Evolutionary conservation across 1,284 basidiomycete species (phyloP).

Genomic region (Ustilago sp.): DNA sequence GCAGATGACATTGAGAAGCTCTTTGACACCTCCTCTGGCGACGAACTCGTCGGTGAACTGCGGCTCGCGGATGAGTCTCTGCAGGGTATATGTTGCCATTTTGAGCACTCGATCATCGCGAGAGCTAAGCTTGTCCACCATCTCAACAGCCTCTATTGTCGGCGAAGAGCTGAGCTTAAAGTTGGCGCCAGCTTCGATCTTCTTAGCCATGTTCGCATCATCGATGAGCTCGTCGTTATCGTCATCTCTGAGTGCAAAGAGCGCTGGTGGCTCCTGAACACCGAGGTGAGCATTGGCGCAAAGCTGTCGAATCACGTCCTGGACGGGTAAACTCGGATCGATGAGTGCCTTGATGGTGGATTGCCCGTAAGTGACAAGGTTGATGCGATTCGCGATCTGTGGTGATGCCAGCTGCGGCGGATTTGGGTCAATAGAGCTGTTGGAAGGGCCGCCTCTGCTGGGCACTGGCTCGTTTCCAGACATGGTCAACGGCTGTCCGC

Average conservation of each 20-base stretch:
- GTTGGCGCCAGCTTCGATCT: slow-evolving; percentile 61
- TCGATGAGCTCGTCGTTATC: slow-evolving; percentile 90
- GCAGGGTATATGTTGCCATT: slow-evolving; percentile 81
- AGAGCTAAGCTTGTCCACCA: slow-evolving; percentile 78
- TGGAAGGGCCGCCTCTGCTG: slow-evolving; percentile 14
- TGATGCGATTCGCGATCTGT: slow-evolving; percentile 48
- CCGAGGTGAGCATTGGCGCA: slow-evolving; percentile 75
- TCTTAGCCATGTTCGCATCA: slow-evolving; percentile 71
- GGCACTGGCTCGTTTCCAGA: slow-evolving; percentile 23
- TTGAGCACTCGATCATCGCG: slow-evolving; percentile 76
- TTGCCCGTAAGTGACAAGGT: slow-evolving; percentile 60
- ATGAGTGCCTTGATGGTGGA: slow-evolving; percentile 63
- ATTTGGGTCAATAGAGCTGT: slow-evolving; percentile 23
- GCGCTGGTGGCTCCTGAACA: slow-evolving; percentile 81
- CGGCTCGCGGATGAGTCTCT: slow-evolving; percentile 89
- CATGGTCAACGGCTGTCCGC: background rate
- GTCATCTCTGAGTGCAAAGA: slow-evolving; percentile 84
- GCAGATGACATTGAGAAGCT: slow-evolving; percentile 55
- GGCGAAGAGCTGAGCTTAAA: slow-evolving; percentile 80
- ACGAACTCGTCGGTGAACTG: slow-evolving; percentile 89
- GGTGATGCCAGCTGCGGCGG: slow-evolving; percentile 29
- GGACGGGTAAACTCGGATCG: slow-evolving; percentile 56
- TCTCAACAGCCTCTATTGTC: slow-evolving; percentile 82
- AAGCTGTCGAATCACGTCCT: slow-evolving; percentile 68
- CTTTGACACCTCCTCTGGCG: slow-evolving; percentile 75